These are phyloP conservation scores for Hydnum rufescens DNA, from an alignment of 768 basidiomycete genomes.

Conservation along the genomic window DNA sequence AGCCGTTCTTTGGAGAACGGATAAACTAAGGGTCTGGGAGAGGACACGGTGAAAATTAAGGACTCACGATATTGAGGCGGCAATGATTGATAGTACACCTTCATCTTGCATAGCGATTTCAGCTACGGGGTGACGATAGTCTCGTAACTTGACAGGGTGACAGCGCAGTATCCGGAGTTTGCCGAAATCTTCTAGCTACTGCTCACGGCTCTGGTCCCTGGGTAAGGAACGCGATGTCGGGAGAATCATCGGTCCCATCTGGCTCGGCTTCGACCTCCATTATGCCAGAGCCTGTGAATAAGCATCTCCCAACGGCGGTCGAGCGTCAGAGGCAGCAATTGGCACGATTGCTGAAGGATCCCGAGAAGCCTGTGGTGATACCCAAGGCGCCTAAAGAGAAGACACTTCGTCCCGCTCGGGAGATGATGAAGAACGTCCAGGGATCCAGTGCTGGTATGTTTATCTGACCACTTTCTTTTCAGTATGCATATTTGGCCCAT, in stretches of 20 bases:
- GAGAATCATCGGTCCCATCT: slow-evolving; percentile 4
- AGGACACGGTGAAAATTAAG: neutral
- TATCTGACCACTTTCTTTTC: neutral
- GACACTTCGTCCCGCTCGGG: slow-evolving; percentile 57
- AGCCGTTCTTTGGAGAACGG: too few relatives aligned
- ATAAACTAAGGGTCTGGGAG: too few relatives aligned
- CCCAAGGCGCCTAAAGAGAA: slow-evolving; percentile 72
- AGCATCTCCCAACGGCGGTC: slow-evolving; percentile 28
- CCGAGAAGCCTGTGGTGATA: slow-evolving; percentile 58
- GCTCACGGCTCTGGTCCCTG: too few relatives aligned
- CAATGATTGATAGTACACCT: too few relatives aligned
- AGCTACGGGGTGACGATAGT: too few relatives aligned
- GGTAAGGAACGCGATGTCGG: too few relatives aligned
- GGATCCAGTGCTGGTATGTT: slow-evolving; percentile 62
- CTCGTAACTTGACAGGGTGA: too few relatives aligned
- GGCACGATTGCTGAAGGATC: slow-evolving; percentile 77
- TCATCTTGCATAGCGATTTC: too few relatives aligned
- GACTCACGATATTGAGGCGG: too few relatives aligned
- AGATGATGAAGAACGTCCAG: slow-evolving; percentile 93
- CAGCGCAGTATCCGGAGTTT: too few relatives aligned
- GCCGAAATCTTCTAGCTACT: too few relatives aligned
- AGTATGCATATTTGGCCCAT: neutral
- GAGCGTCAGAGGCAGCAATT: slow-evolving; percentile 48
- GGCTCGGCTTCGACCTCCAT: neutral
- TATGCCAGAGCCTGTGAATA: slow-evolving; percentile 6